These are phyloP conservation scores for Salix caprea DNA, from an alignment of 345 rosid genomes.

Conservation along the genomic window DNA sequence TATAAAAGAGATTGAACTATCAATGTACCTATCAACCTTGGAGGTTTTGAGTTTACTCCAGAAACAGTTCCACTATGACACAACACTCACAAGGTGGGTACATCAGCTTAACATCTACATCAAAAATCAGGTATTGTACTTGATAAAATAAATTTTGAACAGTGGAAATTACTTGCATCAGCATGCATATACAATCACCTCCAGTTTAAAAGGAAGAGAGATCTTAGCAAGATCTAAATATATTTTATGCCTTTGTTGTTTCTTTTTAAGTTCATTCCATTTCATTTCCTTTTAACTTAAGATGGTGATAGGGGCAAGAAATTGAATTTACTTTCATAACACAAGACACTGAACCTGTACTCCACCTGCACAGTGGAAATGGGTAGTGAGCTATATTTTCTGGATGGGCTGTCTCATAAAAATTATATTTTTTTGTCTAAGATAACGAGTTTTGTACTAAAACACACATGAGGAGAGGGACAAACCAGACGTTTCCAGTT, in stretches of 20 bases:
- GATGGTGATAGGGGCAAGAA: background rate
- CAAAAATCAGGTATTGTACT: too few relatives aligned
- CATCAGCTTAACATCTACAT: too few relatives aligned
- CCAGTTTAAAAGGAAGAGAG: too few relatives aligned
- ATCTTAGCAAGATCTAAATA: too few relatives aligned
- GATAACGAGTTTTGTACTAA: background rate
- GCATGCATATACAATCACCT: too few relatives aligned
- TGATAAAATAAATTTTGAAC: too few relatives aligned
- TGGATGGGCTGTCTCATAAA: slow-evolving; percentile 16
- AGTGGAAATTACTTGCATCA: too few relatives aligned
- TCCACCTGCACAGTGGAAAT: slow-evolving; percentile 50
- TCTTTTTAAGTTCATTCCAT: background rate
- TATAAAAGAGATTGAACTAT: too few relatives aligned
- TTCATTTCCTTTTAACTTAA: background rate
- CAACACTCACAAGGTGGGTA: too few relatives aligned
- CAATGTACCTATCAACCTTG: too few relatives aligned
- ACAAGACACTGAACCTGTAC: slow-evolving; percentile 38
- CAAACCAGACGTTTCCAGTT: slow-evolving; percentile 12
- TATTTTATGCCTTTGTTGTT: background rate
- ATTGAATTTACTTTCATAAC: slow-evolving; percentile 27
- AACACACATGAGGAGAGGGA: background rate
- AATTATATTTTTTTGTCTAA: background rate
- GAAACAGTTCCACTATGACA: too few relatives aligned
- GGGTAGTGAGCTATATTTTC: slow-evolving; percentile 32
- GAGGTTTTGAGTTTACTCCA: too few relatives aligned